These are phyloP conservation scores for Sporothrix dimorphospora DNA, from an alignment of 2,329 filamentous ascomycete genomes.

Conservation along the genomic window DNA sequence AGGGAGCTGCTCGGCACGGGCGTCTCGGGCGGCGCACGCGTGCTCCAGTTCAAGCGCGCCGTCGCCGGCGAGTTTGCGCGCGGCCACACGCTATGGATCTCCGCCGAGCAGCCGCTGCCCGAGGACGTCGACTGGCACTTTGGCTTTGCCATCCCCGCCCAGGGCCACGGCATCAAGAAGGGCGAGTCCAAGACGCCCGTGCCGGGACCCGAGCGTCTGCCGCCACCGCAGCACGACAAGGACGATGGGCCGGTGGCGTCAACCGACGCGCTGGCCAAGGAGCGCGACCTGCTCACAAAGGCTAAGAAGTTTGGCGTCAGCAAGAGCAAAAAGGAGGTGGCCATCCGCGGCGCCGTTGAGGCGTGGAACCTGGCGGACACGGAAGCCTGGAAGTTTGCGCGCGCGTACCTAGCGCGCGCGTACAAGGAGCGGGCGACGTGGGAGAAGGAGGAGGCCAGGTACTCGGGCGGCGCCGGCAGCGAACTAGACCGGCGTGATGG, in stretches of 20 bases:
- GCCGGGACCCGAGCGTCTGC: slow-evolving; percentile 60
- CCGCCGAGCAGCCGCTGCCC: slow-evolving; percentile 66
- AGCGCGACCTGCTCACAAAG: slow-evolving; percentile 56
- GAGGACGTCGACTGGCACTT: slow-evolving; percentile 86
- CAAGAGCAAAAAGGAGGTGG: slow-evolving; percentile 49
- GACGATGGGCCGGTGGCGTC: slow-evolving; percentile 55
- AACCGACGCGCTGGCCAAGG: slow-evolving; percentile 56
- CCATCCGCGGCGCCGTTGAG: slow-evolving; percentile 60
- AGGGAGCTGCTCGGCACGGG: slow-evolving; percentile 67
- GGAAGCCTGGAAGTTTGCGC: slow-evolving; percentile 75
- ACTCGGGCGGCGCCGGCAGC: slow-evolving; percentile 62
- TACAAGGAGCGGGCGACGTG: slow-evolving; percentile 66
- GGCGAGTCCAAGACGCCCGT: slow-evolving; percentile 61
- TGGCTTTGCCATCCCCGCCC: slow-evolving; percentile 76
- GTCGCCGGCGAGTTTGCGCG: slow-evolving; percentile 70
- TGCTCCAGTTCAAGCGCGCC: slow-evolving; percentile 77
- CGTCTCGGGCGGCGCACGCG: slow-evolving; percentile 64
- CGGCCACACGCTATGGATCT: slow-evolving; percentile 76
- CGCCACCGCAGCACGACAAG: slow-evolving; percentile 53
- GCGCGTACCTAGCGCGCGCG: slow-evolving; percentile 67
- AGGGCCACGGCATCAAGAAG: slow-evolving; percentile 49
- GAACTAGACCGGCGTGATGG: slow-evolving; percentile 46
- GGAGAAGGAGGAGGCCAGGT: slow-evolving; percentile 71
- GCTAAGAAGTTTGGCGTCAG: slow-evolving; percentile 51
- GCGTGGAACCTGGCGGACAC: slow-evolving; percentile 73